A percentile compares a stretch with the other conserved stretches of the same genome.
Conservation (phyloP, 352 stramenopile genomes). For the Phytophthora podocarpi region DNA sequence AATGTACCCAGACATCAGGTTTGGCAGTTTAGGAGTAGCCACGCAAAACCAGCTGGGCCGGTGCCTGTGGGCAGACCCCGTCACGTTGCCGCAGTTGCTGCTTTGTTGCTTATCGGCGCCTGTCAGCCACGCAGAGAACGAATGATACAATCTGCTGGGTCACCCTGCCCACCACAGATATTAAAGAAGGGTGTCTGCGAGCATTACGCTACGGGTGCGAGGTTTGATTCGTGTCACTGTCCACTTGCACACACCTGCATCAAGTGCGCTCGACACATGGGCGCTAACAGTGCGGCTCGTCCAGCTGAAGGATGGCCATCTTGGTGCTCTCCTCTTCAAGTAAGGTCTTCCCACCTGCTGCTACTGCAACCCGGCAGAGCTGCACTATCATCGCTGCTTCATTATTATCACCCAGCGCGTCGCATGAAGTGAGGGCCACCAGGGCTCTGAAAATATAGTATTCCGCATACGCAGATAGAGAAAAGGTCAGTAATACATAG, state of each 20-base stretch:
- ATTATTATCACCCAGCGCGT: no score
- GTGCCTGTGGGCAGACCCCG: slow-evolving; percentile 20
- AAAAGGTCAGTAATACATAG: no score
- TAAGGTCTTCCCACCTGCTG: neutral
- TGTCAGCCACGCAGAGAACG: slow-evolving; percentile 8
- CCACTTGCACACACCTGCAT: no score
- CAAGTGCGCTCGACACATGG: slow-evolving; percentile 3
- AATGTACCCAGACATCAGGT: neutral
- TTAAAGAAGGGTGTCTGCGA: slow-evolving; percentile 10
- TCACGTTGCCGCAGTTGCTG: slow-evolving; percentile 1
- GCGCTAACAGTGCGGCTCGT: neutral
- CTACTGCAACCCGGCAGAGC: neutral
- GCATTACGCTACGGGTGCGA: slow-evolving; percentile 14
- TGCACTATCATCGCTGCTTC: no score
- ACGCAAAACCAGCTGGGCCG: slow-evolving; percentile 11
- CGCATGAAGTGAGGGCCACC: no score
- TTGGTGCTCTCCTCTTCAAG: slow-evolving; percentile 10
- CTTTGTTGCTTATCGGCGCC: slow-evolving; percentile 16
- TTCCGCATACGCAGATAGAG: no score
- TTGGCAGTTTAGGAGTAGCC: neutral
- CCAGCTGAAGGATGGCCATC: slow-evolving; percentile 26
- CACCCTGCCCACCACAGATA: neutral
- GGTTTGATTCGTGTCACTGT: slow-evolving; percentile 1
- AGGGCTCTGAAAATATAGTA: no score
- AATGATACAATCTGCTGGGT: slow-evolving; percentile 25